Conservation (phyloP, 441 rosid species). For the Theobroma grandiflorum region DNA sequence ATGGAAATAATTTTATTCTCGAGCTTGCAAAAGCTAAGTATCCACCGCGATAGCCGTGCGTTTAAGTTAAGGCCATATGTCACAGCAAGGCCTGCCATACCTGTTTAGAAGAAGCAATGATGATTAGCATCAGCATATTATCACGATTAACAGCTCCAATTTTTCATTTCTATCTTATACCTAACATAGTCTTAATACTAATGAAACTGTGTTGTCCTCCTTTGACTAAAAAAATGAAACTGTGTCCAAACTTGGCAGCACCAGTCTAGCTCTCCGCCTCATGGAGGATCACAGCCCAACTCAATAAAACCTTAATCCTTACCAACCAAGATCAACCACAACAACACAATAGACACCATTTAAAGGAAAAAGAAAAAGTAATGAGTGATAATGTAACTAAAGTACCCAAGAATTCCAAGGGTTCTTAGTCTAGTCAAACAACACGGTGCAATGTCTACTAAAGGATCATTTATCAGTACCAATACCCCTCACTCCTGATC, state of each 20-base stretch:
- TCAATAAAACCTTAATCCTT: neutral
- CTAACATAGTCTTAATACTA: constrained; percentile 1
- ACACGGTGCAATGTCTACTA: constrained; percentile 15
- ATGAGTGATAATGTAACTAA: neutral
- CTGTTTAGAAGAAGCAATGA: constrained; percentile 50
- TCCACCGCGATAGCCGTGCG: constrained; percentile 97
- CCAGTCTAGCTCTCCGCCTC: neutral
- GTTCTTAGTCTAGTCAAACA: neutral
- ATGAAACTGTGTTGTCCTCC: neutral
- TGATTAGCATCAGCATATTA: constrained; percentile 25
- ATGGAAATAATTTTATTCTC: constrained; percentile 98
- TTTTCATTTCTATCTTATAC: constrained; percentile 11
- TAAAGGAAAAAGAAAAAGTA: neutral
- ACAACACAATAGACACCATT: neutral
- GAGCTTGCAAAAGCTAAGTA: constrained; percentile 99
- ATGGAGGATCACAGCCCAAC: neutral
- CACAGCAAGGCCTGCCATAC: constrained; percentile 99
- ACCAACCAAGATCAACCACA: neutral
- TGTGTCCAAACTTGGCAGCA: neutral
- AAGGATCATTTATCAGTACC: constrained; percentile 11
- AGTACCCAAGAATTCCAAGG: neutral
- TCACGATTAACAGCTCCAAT: constrained; percentile 3
- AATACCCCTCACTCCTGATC: constrained; percentile 1
- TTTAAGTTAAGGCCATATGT: constrained; percentile 98
- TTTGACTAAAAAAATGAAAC: neutral